phyloP scores from a whole-genome alignment of 2,329 filamentous ascomycete species.

The Cryphonectria naterciae region DNA sequence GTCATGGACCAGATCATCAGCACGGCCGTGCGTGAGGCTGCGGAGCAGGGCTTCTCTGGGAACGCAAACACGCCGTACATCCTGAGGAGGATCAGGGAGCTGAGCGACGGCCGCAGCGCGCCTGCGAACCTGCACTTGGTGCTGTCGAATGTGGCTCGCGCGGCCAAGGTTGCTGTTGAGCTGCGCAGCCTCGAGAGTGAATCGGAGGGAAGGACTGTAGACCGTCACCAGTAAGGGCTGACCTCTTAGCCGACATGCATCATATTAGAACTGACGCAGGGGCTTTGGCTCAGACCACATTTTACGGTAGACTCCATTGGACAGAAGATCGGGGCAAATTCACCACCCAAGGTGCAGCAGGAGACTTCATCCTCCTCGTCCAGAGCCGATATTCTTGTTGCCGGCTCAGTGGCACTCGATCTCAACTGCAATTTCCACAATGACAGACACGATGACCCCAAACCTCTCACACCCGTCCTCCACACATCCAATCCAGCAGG shows the following conservation, averaged over 20 bases:
- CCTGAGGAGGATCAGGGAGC: conserved; percentile 75
- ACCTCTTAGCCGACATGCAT: neutral
- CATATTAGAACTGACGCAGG: conserved; percentile 11
- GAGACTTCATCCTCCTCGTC: conserved; percentile 12
- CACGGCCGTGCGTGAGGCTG: conserved; percentile 67
- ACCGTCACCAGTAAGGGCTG: conserved; percentile 26
- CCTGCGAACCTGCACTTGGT: conserved; percentile 72
- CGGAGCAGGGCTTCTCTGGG: conserved; percentile 68
- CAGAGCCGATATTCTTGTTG: conserved; percentile 74
- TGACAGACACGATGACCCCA: conserved; percentile 33
- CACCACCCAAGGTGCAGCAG: conserved; percentile 8
- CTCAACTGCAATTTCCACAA: conserved; percentile 76
- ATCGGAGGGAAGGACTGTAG: conserved; percentile 7
- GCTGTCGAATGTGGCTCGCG: conserved; percentile 56
- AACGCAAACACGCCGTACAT: conserved; percentile 85
- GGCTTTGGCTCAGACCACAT: conserved; percentile 13
- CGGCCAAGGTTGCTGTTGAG: conserved; percentile 58
- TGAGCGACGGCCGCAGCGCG: conserved; percentile 74
- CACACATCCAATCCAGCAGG: conserved; percentile 85
- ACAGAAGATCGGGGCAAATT: neutral
- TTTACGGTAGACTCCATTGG: neutral
- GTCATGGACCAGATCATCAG: conserved; percentile 74
- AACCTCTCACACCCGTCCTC: conserved; percentile 51
- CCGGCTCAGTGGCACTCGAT: conserved; percentile 89
- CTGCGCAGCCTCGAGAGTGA: conserved; percentile 50